A percentile compares a stretch with the other conserved stretches of the same genome.
phyloP scores from a whole-genome alignment of 2,329 filamentous ascomycete species.

The Fusarium sp. region DNA sequence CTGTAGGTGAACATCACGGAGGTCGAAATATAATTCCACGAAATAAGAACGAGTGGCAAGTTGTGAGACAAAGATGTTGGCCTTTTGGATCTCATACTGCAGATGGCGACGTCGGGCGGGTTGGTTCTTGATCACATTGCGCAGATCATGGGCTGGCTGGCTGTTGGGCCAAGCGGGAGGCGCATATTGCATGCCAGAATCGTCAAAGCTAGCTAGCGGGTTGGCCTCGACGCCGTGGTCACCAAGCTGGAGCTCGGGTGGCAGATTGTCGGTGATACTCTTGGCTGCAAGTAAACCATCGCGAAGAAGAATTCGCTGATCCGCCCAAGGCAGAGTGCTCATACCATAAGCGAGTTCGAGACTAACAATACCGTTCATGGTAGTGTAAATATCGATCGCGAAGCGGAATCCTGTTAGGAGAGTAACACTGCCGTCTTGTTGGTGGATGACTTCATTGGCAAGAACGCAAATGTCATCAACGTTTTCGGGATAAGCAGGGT shows the following conservation, averaged over 20 bases:
- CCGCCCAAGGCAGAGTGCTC: slow-evolving; percentile 79
- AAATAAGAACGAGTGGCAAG: slow-evolving; percentile 85
- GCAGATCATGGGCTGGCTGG: slow-evolving; percentile 62
- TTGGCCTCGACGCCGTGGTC: slow-evolving; percentile 52
- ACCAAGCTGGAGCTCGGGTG: slow-evolving; percentile 73
- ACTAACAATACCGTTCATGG: slow-evolving; percentile 82
- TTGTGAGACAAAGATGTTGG: slow-evolving; percentile 87
- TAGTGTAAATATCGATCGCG: slow-evolving; percentile 80
- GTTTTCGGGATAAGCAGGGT: slow-evolving; percentile 83
- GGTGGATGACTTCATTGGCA: slow-evolving; percentile 74
- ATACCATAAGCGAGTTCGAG: slow-evolving; percentile 86
- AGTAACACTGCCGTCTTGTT: slow-evolving; percentile 75
- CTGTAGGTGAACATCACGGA: slow-evolving; percentile 73
- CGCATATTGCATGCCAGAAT: slow-evolving; percentile 63
- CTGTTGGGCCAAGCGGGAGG: slow-evolving; percentile 62
- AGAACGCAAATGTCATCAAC: slow-evolving; percentile 87
- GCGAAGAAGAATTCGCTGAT: slow-evolving; percentile 79
- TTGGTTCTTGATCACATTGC: slow-evolving; percentile 61
- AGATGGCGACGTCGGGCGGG: slow-evolving; percentile 66
- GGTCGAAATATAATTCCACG: slow-evolving; percentile 85
- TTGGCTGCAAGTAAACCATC: slow-evolving; percentile 79
- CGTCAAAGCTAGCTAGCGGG: slow-evolving; percentile 56
- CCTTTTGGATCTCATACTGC: slow-evolving; percentile 91
- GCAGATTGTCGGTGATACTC: slow-evolving; percentile 73
- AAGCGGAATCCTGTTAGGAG: slow-evolving; percentile 84